Evolutionary conservation across 768 basidiomycete genomes (phyloP), one percentile per base, ranked within the genome.

Genomic region (Polyporus arcularius): DNA sequence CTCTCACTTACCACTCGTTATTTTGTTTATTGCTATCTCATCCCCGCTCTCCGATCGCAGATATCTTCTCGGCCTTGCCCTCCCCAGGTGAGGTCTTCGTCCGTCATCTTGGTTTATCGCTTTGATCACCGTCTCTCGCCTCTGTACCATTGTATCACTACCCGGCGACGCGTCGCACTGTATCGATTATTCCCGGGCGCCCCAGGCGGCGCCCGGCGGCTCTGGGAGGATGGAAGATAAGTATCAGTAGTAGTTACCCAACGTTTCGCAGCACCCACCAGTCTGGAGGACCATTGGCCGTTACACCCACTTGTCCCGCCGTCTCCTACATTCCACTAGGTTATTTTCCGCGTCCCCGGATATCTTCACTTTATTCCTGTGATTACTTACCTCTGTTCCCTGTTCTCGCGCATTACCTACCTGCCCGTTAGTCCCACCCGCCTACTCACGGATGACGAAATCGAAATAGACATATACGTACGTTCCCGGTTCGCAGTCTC

Each of bases 311-410:
- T 35, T 35, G 11, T 11, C 11, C 35, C 21, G 21, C 35, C 35
- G 35, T 35, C 35, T 35, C 35, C 21, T 26, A 26, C 7, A 35
- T 35, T 35, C 42, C 58, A 18, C 48, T 57, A 65, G 62, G 64
- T 67, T 67, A 67, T 67, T 67, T 35, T 35, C 58, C 61, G 63
- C 60, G 62, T 66, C 53, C 56, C 21, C 65, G 62, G 60, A 61
- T 60, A 46, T 67, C 65, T 66, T 35, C 35, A 7, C 7, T 35
- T 35, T 35, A 35, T 59, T 68, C 64, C 61, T 70, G 67, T 66
- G 66, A 55, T 66, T 65, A 70, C 61, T 63, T 67, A 26, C 21
- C 2, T 26, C 21, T 26, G 21, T 26, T 26, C 2, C 21, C 21
- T 26, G 21, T 26, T 40, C 21, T 21, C 38, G 21, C 18, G 45